Evolutionary conservation across 2,329 filamentous ascomycete species (phyloP).

Genomic region (Hymenoscyphus albidus): DNA sequence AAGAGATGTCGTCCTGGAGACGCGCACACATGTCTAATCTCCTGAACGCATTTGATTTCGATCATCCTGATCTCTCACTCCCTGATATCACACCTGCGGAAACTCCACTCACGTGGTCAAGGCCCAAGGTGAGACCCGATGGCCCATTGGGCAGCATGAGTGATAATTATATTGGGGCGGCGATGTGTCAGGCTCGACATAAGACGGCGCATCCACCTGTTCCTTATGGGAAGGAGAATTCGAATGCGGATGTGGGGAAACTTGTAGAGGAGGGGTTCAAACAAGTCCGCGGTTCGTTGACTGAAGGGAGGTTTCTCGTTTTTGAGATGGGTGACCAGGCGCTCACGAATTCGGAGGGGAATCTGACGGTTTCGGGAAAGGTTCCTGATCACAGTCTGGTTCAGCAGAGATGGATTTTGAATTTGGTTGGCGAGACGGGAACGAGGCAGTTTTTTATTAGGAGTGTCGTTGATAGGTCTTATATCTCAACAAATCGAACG

Average conservation of each 20-base stretch:
- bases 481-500: conserved; percentile 24
- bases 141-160: conserved; percentile 18
- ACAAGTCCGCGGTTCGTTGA: conserved; percentile 46
- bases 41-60: conserved; percentile 44
- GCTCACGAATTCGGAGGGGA: conserved; percentile 34
- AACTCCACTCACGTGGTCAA: conserved; percentile 5
- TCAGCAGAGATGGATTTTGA: conserved; percentile 47
- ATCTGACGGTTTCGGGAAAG: conserved; percentile 25
- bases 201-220: conserved; percentile 40
- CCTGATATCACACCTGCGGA: conserved; percentile 42
- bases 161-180: conserved; percentile 45
- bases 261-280: conserved; percentile 51
- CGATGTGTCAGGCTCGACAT: conserved; percentile 42
- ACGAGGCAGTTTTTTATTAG: conserved; percentile 36
- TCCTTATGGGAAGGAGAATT: conserved; percentile 41
- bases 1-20: conserved; percentile 44
- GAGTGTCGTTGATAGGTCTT: conserved; percentile 39
- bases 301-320: conserved; percentile 53
- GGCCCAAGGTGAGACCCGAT: conserved; percentile 1
- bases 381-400: conserved; percentile 38
- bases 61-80: conserved; percentile 44
- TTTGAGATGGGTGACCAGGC: conserved; percentile 45
- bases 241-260: conserved; percentile 37
- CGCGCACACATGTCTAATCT: conserved; percentile 46
- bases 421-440: conserved; percentile 36